Base-by-base conservation (phyloP, 345 rosid genomes). In the Xanthoceras sorbifolium region DNA sequence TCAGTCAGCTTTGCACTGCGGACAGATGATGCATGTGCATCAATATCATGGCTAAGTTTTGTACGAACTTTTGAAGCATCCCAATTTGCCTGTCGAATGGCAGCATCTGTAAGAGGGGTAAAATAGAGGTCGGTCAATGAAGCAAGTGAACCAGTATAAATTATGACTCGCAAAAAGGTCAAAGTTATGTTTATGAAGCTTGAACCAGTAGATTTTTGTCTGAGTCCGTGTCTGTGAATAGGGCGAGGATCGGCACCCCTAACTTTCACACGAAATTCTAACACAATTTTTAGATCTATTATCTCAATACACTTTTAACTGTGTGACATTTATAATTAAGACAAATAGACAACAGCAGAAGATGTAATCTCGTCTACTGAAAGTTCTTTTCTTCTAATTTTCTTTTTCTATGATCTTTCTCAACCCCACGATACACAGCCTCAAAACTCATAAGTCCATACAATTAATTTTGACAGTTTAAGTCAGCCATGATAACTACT, bases 41-140 rank as follows among this genome's bases (percentile, higher is more conserved):
- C 89, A 76, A 92, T 84, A 80, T 86, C 92, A 62, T 86, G 90
- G 32, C 23, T 82, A 82, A 90, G 92, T 76, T 90, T 89, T 64
- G 90, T 90, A 29, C 84, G 79, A 63, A 88, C 74, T 82, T 86
- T 92, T 67, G 86, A 85, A 78, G 91, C 83, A 85, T 85, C 89
- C 94, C 97, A 92, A 59, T 84, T 72, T 6, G 91, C 90, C 81
- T 87, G 93, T 73, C 73, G 63, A 73, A 89, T 79, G 25, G 83
- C 80, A 80, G 91, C 93, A 82, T 89, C 94, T 92, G 82, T 23
- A 44, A 71, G 63, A 71, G 67, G 17, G 15, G 31, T 52, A 81
- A 7, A 52, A 29, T 4, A 42, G 15, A 64, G 28, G 52, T 77
- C 50, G 61, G 4, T 64, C 31, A 4, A 6, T 26, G 26, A 67